Percentiles rank a stretch among this genome's conserved stretches.
These are phyloP conservation scores for Paramecium sexaurelia DNA, from an alignment of 73 alveolate species.

Conservation along the genomic window DNA sequence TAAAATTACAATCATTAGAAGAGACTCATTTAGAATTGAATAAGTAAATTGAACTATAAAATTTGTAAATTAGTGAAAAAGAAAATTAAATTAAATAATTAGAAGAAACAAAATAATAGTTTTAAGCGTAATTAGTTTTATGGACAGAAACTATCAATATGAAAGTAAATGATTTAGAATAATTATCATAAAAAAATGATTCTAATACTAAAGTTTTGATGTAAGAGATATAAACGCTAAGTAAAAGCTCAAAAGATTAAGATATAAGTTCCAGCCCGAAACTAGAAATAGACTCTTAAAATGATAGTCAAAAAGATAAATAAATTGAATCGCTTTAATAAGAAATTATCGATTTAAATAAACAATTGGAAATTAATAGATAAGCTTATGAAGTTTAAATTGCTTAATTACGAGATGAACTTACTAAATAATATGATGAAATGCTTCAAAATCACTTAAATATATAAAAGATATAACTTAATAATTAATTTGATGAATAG, in stretches of 20 bases:
- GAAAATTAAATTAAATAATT: neutral
- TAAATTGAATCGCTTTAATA: neutral
- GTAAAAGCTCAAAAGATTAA: neutral
- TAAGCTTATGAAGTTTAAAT: neutral
- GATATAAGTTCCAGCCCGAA: neutral
- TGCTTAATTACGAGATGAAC: neutral
- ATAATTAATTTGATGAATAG: neutral
- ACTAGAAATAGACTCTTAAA: neutral
- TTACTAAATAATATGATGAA: neutral
- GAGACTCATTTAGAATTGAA: neutral
- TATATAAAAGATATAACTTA: neutral
- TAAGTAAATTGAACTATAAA: neutral
- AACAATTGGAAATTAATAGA: neutral
- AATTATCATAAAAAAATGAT: neutral
- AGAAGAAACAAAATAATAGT: neutral
- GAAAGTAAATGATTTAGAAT: neutral
- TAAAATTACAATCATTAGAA: neutral
- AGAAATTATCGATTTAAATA: neutral
- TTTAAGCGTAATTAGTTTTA: neutral
- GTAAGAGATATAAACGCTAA: neutral
- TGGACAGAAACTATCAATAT: neutral
- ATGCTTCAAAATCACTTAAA: neutral
- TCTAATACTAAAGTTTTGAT: neutral
- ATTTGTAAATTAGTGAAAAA: neutral
- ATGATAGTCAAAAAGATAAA: neutral